These are phyloP conservation scores for Leptographium lundbergii DNA, from an alignment of 2,329 filamentous ascomycete genomes.

Conservation along the genomic window DNA sequence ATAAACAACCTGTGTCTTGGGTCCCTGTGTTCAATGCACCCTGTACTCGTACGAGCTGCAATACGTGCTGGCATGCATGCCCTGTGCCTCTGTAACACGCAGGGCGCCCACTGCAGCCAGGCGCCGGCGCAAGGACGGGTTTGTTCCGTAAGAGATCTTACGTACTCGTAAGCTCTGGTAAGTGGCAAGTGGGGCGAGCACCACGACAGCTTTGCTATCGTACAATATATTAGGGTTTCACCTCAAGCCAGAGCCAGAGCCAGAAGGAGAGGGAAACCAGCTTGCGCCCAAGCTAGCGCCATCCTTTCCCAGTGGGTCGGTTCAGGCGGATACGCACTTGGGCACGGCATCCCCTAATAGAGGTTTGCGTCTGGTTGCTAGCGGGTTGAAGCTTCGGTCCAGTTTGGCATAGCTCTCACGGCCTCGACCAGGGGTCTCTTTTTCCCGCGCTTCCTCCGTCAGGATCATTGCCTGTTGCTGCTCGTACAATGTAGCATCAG, in stretches of 20 bases:
- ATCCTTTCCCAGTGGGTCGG: conserved; percentile 7
- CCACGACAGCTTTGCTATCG: no score
- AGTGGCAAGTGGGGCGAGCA: no score
- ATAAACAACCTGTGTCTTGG: no score
- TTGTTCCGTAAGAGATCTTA: no score
- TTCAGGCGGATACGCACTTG: background rate
- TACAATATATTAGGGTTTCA: no score
- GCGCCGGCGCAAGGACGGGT: no score
- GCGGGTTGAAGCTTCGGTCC: background rate
- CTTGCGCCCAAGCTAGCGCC: background rate
- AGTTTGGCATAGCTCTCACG: background rate
- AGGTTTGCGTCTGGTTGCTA: background rate
- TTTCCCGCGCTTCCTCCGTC: background rate
- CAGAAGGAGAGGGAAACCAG: background rate
- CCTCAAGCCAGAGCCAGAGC: background rate
- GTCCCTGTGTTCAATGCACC: no score
- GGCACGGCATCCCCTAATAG: conserved; percentile 1
- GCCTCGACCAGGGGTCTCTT: background rate
- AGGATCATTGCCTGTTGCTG: no score
- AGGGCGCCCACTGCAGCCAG: background rate
- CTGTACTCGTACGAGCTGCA: background rate
- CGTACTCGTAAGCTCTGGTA: no score
- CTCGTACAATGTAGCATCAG: no score
- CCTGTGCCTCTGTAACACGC: background rate
- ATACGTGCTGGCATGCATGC: background rate